phyloP scores from a whole-genome alignment of 495 filamentous ascomycete species.

The Glonium stellatum region DNA sequence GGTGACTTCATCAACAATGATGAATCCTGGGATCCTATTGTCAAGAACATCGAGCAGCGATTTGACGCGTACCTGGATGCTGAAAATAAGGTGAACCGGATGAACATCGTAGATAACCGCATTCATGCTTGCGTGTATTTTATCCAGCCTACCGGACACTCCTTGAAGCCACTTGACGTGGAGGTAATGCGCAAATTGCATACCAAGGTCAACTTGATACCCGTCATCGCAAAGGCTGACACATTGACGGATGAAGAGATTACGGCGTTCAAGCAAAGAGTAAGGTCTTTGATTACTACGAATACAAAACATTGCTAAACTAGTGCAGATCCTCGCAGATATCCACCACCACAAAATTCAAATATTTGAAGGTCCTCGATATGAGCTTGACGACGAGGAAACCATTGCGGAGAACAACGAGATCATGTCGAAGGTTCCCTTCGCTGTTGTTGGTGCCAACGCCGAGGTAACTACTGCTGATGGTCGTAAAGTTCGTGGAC shows the following conservation, averaged over 20 bases:
- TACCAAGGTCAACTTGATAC: constrained; percentile 99
- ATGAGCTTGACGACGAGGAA: constrained; percentile 98
- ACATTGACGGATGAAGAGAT: constrained; percentile 98
- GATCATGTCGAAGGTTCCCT: constrained; percentile 99
- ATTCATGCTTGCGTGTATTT: constrained; percentile 99
- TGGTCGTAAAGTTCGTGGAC: constrained; percentile 91
- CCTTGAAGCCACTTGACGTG: constrained; percentile 97
- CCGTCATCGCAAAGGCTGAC: constrained; percentile 97
- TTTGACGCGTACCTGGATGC: constrained; percentile 97
- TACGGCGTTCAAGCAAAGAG: constrained; percentile 83
- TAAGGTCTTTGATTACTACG: constrained; percentile 44
- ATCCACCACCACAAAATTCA: constrained; percentile 94
- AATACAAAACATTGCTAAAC: constrained; percentile 20
- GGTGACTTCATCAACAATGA: constrained; percentile 99
- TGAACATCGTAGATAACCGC: constrained; percentile 98
- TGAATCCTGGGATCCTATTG: constrained; percentile 96
- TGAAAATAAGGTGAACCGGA: constrained; percentile 99
- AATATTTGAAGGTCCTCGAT: constrained; percentile 97
- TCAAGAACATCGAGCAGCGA: constrained; percentile 98
- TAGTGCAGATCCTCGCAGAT: constrained; percentile 80
- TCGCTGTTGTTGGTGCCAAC: constrained; percentile 95
- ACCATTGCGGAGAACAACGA: constrained; percentile 99
- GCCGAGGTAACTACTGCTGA: constrained; percentile 83
- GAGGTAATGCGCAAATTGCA: constrained; percentile 98
- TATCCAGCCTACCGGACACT: constrained; percentile 97